phyloP scores from a whole-genome alignment of 495 filamentous ascomycete genomes.

The Penicillium desertorum region DNA sequence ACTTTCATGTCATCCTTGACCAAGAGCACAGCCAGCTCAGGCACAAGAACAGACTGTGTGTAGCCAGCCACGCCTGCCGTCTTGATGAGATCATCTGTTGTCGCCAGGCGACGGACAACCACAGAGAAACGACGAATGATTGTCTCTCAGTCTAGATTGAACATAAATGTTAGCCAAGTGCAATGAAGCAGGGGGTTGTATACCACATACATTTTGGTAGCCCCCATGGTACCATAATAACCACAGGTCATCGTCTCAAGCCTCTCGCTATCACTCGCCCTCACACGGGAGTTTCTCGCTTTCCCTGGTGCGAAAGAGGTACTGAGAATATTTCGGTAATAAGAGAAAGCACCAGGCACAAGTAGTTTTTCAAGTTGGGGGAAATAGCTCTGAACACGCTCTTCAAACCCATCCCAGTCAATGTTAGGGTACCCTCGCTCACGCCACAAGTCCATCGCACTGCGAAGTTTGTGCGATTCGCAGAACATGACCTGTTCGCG shows the following conservation, averaged over 20 bases:
- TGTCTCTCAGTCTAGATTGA: slow-evolving; percentile 52
- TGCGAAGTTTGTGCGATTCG: slow-evolving; percentile 59
- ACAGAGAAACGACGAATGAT: slow-evolving; percentile 62
- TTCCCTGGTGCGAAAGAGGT: slow-evolving; percentile 58
- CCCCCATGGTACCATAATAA: slow-evolving; percentile 84
- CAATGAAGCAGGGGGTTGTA: background rate
- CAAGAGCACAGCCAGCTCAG: slow-evolving; percentile 73
- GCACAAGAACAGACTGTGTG: slow-evolving; percentile 82
- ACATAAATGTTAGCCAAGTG: slow-evolving; percentile 10
- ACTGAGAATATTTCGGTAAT: slow-evolving; percentile 61
- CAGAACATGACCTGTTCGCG: slow-evolving; percentile 70
- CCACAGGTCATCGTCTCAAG: slow-evolving; percentile 59
- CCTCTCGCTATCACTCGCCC: slow-evolving; percentile 32
- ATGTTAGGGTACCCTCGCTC: slow-evolving; percentile 72
- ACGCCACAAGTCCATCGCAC: slow-evolving; percentile 61
- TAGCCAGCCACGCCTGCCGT: slow-evolving; percentile 69
- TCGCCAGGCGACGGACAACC: slow-evolving; percentile 60
- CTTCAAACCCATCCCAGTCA: slow-evolving; percentile 68
- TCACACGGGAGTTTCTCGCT: slow-evolving; percentile 59
- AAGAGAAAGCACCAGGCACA: slow-evolving; percentile 52
- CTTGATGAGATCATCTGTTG: slow-evolving; percentile 67
- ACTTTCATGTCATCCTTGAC: slow-evolving; percentile 84
- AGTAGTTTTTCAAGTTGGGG: slow-evolving; percentile 58
- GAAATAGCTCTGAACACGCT: slow-evolving; percentile 60
- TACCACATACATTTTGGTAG: slow-evolving; percentile 57